phyloP scores from a whole-genome alignment of 2,329 filamentous ascomycete genomes.

The Rhexocercosporidium sp. region DNA sequence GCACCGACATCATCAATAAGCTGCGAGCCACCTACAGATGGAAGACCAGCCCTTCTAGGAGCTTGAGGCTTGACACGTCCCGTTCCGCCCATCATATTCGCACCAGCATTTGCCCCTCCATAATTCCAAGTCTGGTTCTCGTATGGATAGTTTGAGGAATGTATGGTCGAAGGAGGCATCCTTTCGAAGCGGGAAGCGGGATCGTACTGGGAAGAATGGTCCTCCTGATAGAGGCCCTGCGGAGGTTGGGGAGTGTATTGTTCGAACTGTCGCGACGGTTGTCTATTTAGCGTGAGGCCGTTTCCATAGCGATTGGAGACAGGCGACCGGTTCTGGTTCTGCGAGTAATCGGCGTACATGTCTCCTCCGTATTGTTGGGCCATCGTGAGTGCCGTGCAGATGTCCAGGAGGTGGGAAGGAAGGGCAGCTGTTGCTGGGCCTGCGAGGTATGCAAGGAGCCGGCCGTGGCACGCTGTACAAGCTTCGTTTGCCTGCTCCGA shows the following conservation, averaged over 20 bases:
- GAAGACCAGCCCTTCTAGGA: constrained; percentile 65
- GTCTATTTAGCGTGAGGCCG: constrained; percentile 68
- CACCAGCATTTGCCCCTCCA: constrained; percentile 61
- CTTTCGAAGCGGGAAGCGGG: constrained; percentile 42
- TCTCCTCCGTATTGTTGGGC: constrained; percentile 63
- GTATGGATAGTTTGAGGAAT: constrained; percentile 66
- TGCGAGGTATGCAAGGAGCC: constrained; percentile 41
- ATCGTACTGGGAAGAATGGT: constrained; percentile 65
- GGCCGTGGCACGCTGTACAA: constrained; percentile 39
- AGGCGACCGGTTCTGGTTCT: constrained; percentile 68
- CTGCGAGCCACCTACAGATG: constrained; percentile 65
- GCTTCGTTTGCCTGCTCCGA: constrained; percentile 35
- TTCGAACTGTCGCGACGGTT: constrained; percentile 80
- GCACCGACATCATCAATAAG: background rate
- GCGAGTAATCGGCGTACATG: constrained; percentile 73
- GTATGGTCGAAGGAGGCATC: constrained; percentile 28
- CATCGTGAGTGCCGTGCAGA: constrained; percentile 44
- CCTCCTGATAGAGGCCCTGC: constrained; percentile 72
- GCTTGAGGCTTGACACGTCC: constrained; percentile 60
- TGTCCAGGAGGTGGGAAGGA: constrained; percentile 17
- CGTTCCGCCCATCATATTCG: constrained; percentile 67
- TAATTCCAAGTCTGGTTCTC: constrained; percentile 85
- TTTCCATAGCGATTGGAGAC: constrained; percentile 72
- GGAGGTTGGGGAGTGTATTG: constrained; percentile 54
- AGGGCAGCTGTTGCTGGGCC: constrained; percentile 30